These are phyloP conservation scores for Nemophila menziesii DNA, from an alignment of 257 asterid genomes.

Conservation along the genomic window DNA sequence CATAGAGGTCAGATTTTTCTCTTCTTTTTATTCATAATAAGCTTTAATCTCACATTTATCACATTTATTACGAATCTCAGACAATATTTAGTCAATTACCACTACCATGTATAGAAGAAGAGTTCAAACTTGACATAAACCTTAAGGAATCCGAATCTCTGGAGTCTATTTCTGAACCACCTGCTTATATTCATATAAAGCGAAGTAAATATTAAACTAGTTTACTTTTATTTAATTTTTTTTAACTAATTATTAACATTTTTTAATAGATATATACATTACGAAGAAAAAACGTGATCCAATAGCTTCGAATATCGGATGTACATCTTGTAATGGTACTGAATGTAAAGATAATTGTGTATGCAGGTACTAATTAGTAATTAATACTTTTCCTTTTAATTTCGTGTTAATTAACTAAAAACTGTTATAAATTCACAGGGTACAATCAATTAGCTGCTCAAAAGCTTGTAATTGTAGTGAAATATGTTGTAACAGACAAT, in stretches of 20 bases:
- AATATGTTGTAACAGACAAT: constrained; percentile 70
- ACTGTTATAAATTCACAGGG: constrained; percentile 25
- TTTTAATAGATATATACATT: constrained; percentile 54
- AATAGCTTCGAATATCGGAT: constrained; percentile 57
- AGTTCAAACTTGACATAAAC: constrained; percentile 61
- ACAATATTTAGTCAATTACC: constrained; percentile 60
- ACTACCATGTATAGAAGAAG: constrained; percentile 53
- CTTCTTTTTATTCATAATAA: too few relatives aligned
- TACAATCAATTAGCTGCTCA: constrained; percentile 90
- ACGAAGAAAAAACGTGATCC: constrained; percentile 61
- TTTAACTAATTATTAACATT: constrained; percentile 43
- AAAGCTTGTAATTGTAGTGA: constrained; percentile 80
- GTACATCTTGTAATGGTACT: constrained; percentile 57
- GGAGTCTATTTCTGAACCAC: constrained; percentile 49
- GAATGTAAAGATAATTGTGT: constrained; percentile 65
- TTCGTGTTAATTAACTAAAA: background rate
- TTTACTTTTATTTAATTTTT: background rate
- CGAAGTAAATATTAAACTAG: constrained; percentile 67
- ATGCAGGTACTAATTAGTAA: constrained; percentile 48
- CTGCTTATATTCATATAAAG: constrained; percentile 55
- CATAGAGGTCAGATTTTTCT: constrained; percentile 42
- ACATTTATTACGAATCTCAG: constrained; percentile 27
- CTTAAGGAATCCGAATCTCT: constrained; percentile 44
- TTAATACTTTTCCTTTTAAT: background rate
- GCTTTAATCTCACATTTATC: background rate